Conservation (phyloP, 129 eudicot genomes). For the Oenanthe sinensis region DNA sequence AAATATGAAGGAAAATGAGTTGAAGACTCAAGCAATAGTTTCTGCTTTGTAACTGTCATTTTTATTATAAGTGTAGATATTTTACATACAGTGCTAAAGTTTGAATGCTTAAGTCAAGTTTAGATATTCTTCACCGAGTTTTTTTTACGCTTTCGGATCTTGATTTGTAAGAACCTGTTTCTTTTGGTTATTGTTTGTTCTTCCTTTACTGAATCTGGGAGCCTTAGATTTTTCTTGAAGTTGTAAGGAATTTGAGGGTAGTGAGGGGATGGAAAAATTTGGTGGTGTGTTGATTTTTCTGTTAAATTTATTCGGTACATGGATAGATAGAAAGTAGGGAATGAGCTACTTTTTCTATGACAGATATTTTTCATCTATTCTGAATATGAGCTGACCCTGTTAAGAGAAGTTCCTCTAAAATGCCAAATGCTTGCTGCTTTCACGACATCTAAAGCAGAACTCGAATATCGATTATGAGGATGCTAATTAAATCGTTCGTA, state of each 20-base stretch:
- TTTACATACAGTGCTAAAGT: neutral
- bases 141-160: neutral
- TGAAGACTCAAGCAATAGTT: neutral
- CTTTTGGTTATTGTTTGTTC: neutral
- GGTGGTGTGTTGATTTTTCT: neutral
- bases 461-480: neutral
- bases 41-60: neutral
- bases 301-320: neutral
- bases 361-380: neutral
- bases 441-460: neutral
- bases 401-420: neutral
- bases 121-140: neutral
- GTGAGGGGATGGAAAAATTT: neutral
- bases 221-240: neutral
- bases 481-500: neutral
- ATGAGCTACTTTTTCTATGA: neutral
- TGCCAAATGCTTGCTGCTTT: neutral
- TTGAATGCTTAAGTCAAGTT: neutral
- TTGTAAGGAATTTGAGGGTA: neutral
- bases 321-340: neutral
- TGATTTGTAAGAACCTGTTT: neutral
- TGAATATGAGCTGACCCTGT: neutral
- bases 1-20: neutral
- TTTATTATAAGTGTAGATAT: neutral
- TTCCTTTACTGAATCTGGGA: neutral